Evolutionary conservation across 768 basidiomycete species (phyloP), one percentile per base, ranked within the genome.

Genomic region (Pisolithus sp.): DNA sequence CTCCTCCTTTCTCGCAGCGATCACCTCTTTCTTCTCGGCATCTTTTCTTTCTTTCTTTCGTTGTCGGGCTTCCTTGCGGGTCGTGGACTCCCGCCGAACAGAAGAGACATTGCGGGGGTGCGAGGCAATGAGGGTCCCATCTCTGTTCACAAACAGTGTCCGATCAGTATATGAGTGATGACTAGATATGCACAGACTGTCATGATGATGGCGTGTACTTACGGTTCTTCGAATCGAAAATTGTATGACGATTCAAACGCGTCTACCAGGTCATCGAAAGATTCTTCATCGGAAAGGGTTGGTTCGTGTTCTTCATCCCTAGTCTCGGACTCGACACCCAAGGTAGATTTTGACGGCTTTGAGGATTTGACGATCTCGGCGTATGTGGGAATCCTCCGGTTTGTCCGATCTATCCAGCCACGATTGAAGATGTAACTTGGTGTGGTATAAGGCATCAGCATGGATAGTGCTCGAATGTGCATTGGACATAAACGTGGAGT

Each of bases 151-250:
- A 43, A 37, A 17, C 52, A 4, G 48, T 28, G 36, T 43, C 23
- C 4, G 7, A 48, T 49, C 20, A 51, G 30, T 39, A 15, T 26
- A 17, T 24, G 23, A 23, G 17, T 20, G 28, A 28, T 7, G 28
- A 30, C 17, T 13, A 41, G 23, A 40, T 30, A 15, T 17, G 28
- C 53, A 30, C 20, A 20, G 20, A 46, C 10, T 39, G 9, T 21
- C 7, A 44, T 6, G 21, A 17, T 12, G 24, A n/a, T 17, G 10
- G 23, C 20, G 24, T 17, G 26, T 23, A 83, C 92, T 61, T 61
- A 92, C 82, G 90, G 88, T 68, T 99, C 95, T 67, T 99, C 95
- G 66, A 92, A 99, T 49, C 96, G 83, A 72, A 96, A 96, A 68
- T 98, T 98, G 71, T 97, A 99, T 15, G 88, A 89, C n/a, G 81